phyloP scores from a whole-genome alignment of 2,329 filamentous ascomycete species.

The Calonectria crousiana region DNA sequence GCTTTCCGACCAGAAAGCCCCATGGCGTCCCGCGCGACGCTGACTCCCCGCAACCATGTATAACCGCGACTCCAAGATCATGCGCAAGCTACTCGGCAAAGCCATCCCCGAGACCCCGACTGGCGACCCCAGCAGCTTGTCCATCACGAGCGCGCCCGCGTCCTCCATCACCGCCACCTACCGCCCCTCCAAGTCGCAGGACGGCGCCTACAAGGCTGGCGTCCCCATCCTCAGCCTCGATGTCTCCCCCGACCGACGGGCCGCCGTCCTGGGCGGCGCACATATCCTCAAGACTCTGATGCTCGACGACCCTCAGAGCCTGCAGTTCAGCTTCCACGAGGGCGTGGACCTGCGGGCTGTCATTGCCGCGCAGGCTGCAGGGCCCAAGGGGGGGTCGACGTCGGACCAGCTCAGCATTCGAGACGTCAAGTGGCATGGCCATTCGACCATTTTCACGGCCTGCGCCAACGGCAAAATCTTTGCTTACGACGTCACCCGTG shows the following conservation, averaged over 20 bases:
- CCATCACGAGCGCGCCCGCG: slow-evolving; percentile 60
- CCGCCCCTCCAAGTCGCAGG: slow-evolving; percentile 67
- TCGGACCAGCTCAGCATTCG: slow-evolving; percentile 73
- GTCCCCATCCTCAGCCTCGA: slow-evolving; percentile 70
- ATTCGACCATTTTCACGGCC: slow-evolving; percentile 70
- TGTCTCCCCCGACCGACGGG: slow-evolving; percentile 66
- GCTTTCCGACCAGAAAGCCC: slow-evolving; percentile 28
- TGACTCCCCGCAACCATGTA: slow-evolving; percentile 56
- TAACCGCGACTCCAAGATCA: slow-evolving; percentile 67
- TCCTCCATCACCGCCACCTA: slow-evolving; percentile 53
- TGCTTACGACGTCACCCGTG: slow-evolving; percentile 69
- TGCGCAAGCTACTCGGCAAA: slow-evolving; percentile 72
- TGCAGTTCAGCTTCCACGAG: slow-evolving; percentile 62
- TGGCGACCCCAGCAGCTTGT: slow-evolving; percentile 52
- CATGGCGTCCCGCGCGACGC: slow-evolving; percentile 50
- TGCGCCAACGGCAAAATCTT: slow-evolving; percentile 75
- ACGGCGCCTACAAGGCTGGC: slow-evolving; percentile 64
- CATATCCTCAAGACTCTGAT: slow-evolving; percentile 72
- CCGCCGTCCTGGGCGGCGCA: slow-evolving; percentile 68
- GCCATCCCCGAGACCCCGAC: slow-evolving; percentile 59
- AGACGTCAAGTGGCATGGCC: slow-evolving; percentile 70
- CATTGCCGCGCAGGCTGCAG: slow-evolving; percentile 61
- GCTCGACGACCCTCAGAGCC: slow-evolving; percentile 59
- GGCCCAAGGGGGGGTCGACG: slow-evolving; percentile 54
- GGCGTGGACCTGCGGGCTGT: slow-evolving; percentile 69